Evolutionary conservation across 2,329 filamentous ascomycete species (phyloP).

Genomic region (Sclerotinia subarctica): DNA sequence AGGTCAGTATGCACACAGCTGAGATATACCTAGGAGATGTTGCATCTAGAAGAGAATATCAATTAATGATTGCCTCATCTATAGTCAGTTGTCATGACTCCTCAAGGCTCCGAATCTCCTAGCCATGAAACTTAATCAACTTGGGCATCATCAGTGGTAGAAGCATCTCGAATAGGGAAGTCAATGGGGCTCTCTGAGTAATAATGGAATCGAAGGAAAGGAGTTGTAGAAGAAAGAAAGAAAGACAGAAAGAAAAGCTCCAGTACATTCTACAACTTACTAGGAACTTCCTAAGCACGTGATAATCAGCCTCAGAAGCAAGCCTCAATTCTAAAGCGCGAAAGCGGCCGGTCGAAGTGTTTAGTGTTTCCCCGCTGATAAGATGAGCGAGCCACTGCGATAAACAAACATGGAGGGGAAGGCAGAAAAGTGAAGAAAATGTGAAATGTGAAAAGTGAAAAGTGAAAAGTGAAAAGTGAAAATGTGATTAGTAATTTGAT

Average conservation of each 20-base stretch:
- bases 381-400: background rate
- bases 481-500: background rate
- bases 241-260: background rate
- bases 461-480: background rate
- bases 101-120: background rate
- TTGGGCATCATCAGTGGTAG: background rate
- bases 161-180: background rate
- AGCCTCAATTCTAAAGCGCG: background rate
- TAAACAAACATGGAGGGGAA: background rate
- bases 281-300: conserved; percentile 9
- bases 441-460: background rate
- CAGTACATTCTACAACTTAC: background rate
- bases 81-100: background rate
- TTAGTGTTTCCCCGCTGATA: conserved; percentile 13
- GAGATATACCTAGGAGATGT: background rate
- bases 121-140: background rate
- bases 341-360: background rate
- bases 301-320: background rate
- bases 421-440: background rate
- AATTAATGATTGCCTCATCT: background rate
- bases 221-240: background rate
- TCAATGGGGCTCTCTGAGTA: too few relatives aligned
- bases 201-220: background rate
- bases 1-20: background rate
- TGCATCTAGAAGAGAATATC: background rate